These are phyloP conservation scores for Cyberlindnera mrakii DNA, from an alignment of 805 yeast species.

Conservation along the genomic window DNA sequence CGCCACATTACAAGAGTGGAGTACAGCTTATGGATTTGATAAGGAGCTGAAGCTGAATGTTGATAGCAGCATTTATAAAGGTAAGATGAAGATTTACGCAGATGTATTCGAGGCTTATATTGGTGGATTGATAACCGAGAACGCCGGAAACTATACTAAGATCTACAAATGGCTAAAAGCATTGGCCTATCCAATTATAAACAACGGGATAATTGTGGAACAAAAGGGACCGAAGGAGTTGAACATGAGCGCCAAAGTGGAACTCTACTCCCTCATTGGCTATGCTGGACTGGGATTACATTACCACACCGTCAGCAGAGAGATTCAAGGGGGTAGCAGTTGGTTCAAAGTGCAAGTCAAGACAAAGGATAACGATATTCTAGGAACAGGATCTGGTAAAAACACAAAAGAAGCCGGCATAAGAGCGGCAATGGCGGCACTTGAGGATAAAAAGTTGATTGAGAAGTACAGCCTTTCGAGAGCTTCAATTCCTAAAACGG, in stretches of 20 bases:
- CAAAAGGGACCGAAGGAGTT: slow-evolving; percentile 25
- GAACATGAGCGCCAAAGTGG: slow-evolving; percentile 67
- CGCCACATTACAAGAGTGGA: slow-evolving; percentile 62
- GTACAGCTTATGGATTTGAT: slow-evolving; percentile 62
- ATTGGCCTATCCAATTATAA: slow-evolving; percentile 40
- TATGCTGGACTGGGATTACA: slow-evolving; percentile 58
- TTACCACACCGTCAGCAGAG: slow-evolving; percentile 39
- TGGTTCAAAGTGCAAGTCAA: slow-evolving; percentile 56
- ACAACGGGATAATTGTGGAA: slow-evolving; percentile 4
- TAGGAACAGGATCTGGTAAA: slow-evolving; percentile 71
- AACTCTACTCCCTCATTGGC: slow-evolving; percentile 74
- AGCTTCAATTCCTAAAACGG: slow-evolving; percentile 42
- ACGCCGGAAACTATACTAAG: slow-evolving; percentile 37
- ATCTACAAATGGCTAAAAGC: slow-evolving; percentile 53
- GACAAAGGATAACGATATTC: slow-evolving; percentile 51
- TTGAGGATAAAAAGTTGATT: slow-evolving; percentile 49
- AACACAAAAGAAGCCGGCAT: slow-evolving; percentile 73
- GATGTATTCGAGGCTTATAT: slow-evolving; percentile 93
- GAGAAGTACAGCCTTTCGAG: slow-evolving; percentile 60
- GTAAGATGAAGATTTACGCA: slow-evolving; percentile 69
- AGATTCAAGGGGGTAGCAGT: slow-evolving; percentile 31
- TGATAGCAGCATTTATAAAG: slow-evolving; percentile 40
- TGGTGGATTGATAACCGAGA: slow-evolving; percentile 72
- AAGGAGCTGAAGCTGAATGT: slow-evolving; percentile 45
- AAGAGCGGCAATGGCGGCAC: slow-evolving; percentile 79